Conservation (phyloP, 805 yeast genomes). For the Blastobotrys americana region DNA sequence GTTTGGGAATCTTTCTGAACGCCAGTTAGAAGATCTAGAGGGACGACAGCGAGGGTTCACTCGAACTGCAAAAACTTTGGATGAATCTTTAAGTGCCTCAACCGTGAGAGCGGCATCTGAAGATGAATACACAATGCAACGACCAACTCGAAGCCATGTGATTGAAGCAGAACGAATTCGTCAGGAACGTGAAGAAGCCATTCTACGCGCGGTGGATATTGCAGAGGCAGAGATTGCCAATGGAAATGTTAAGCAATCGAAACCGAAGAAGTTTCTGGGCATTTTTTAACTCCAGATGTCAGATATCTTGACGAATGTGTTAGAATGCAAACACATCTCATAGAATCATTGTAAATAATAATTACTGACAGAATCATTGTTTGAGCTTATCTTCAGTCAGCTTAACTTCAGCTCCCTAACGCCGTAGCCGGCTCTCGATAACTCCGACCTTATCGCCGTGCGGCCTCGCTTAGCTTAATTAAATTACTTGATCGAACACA, state of each 20-base stretch:
- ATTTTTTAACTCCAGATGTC: too few species aligned
- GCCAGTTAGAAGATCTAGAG: constrained; percentile 58
- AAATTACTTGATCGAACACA: too few species aligned
- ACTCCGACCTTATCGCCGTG: too few species aligned
- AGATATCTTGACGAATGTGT: too few species aligned
- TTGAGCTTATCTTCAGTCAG: too few species aligned
- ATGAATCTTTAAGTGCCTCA: constrained; percentile 26
- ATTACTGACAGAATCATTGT: too few species aligned
- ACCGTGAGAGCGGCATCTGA: constrained; percentile 24
- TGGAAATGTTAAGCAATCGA: too few species aligned
- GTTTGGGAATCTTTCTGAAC: constrained; percentile 46
- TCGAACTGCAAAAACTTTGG: constrained; percentile 8
- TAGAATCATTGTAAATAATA: too few species aligned
- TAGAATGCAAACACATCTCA: too few species aligned
- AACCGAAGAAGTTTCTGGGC: neutral
- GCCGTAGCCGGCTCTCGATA: too few species aligned
- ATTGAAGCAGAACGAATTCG: constrained; percentile 65
- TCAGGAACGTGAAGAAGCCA: constrained; percentile 60
- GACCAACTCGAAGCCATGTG: constrained; percentile 65
- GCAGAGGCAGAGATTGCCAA: constrained; percentile 31
- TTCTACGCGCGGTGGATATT: constrained; percentile 40
- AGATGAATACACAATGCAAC: constrained; percentile 35
- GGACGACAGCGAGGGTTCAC: constrained; percentile 28
- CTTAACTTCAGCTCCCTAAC: too few species aligned
- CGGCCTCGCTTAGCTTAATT: too few species aligned